Base-by-base conservation (phyloP, 768 basidiomycete species). In the Trametes gibbosa region DNA sequence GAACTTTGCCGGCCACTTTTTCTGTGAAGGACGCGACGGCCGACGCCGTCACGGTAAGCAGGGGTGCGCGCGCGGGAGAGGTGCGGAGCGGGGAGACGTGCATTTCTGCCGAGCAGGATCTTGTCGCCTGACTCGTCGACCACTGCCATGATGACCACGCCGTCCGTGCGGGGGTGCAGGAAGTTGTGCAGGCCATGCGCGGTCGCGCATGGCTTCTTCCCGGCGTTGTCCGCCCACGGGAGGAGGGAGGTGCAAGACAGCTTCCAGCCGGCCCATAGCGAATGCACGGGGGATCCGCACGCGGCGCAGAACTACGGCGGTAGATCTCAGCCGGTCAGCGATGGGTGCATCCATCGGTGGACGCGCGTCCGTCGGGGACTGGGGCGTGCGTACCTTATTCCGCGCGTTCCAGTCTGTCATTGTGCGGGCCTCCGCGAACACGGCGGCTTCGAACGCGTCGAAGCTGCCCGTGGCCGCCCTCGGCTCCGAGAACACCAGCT, bases 221-320 rank as follows among this genome's bases (percentile, higher is more conserved):
- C 82, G 40, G 74, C 73, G 53, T 85, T 85, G 61, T 87, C 79
- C 6, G 81, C 78, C 88, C 91, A 92, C 6, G 91, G 90, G 19
- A 92, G 72, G 25, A 91, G 71, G 0, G 89, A 81, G 6, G 81
- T 76, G 71, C 96, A 99, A 4, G 83, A 80, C 1, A 95, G 74
- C 73, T 99, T 99, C 95, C 95, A 99, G 0, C 96, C 96, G 3
- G 85, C 94, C 96, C 96, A 98, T 65, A 92, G 77, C 0, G 92
- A 90, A 66, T 92, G 90, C 0, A 86, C 83, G 2, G 81, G 80
- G 0, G 86, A 82, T 3, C 95, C 94, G 70, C 96, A 98, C 0
- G 84, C 86, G 0, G 95, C 82, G 69, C 96, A 98, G 71, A 92
- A 95, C 92, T 95, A 61, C 5, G 37, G 23, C 16, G 25, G 3